phyloP scores from a whole-genome alignment of 257 asterid genomes.

The Anisodus tanguticus region DNA sequence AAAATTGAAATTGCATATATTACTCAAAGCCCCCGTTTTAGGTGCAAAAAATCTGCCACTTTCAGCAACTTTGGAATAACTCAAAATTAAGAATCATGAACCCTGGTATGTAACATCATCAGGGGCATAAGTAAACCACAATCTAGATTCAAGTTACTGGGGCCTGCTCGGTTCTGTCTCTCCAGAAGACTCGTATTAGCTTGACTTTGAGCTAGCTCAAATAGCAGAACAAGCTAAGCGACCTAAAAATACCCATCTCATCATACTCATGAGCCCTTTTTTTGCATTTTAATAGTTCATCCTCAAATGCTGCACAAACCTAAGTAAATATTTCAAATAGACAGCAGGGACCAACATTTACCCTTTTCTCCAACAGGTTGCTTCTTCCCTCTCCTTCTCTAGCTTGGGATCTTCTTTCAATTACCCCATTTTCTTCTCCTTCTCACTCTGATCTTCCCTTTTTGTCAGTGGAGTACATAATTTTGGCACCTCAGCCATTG shows the following conservation, averaged over 20 bases:
- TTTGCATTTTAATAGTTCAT: neutral
- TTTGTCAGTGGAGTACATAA: neutral
- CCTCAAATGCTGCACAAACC: neutral
- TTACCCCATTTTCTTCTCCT: neutral
- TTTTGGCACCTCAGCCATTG: neutral
- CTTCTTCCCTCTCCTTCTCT: neutral
- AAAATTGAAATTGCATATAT: neutral
- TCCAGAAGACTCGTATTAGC: neutral
- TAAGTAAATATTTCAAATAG: neutral
- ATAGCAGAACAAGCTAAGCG: neutral
- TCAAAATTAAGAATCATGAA: neutral
- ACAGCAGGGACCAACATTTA: neutral
- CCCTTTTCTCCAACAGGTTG: neutral
- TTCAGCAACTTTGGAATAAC: neutral
- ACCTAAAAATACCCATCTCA: neutral
- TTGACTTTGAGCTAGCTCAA: neutral
- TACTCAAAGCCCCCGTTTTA: neutral
- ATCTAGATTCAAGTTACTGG: neutral
- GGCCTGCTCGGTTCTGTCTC: neutral
- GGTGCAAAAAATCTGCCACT: conserved; percentile 4
- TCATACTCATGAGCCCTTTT: neutral
- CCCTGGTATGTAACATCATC: neutral
- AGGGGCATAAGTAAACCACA: neutral
- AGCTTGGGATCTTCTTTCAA: conserved; percentile 7
- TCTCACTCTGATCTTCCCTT: neutral